Conservation (phyloP, 805 yeast species). For the Teunomyces cretensis region DNA sequence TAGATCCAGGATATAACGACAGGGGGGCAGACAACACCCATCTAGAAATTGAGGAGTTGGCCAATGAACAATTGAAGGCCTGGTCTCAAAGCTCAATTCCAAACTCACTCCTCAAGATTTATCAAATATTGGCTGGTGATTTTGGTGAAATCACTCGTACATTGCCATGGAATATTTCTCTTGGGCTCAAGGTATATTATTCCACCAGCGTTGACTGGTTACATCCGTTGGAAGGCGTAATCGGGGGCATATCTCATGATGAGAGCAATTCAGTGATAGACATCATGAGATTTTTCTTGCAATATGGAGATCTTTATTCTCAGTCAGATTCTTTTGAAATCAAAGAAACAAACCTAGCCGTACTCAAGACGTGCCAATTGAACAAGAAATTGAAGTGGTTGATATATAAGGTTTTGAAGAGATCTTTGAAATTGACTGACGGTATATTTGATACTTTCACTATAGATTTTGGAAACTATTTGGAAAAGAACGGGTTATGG, state of each 20-base stretch:
- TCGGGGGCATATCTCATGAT: slow-evolving; percentile 9
- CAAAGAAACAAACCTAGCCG: neutral
- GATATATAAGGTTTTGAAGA: slow-evolving; percentile 41
- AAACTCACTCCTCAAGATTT: slow-evolving; percentile 52
- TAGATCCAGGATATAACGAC: slow-evolving; percentile 67
- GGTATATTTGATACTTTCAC: slow-evolving; percentile 25
- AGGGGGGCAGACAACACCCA: slow-evolving; percentile 51
- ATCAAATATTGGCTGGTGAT: slow-evolving; percentile 61
- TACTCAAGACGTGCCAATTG: slow-evolving; percentile 11
- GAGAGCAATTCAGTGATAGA: slow-evolving; percentile 16
- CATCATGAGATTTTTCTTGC: slow-evolving; percentile 16
- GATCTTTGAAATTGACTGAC: slow-evolving; percentile 8
- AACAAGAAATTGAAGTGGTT: slow-evolving; percentile 53
- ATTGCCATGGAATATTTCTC: slow-evolving; percentile 64
- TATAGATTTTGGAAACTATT: slow-evolving; percentile 45
- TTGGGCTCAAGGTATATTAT: slow-evolving; percentile 64
- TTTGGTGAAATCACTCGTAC: slow-evolving; percentile 39
- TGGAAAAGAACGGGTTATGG: slow-evolving; percentile 48
- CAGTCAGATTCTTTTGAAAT: slow-evolving; percentile 5
- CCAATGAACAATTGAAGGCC: slow-evolving; percentile 58
- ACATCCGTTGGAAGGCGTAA: neutral
- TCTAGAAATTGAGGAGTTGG: slow-evolving; percentile 39
- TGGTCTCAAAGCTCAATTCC: slow-evolving; percentile 67
- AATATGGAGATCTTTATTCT: neutral
- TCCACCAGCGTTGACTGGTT: neutral